Evolutionary conservation across 2,329 filamentous ascomycete genomes (phyloP).

Genomic region (Cordyceps cicadae): DNA sequence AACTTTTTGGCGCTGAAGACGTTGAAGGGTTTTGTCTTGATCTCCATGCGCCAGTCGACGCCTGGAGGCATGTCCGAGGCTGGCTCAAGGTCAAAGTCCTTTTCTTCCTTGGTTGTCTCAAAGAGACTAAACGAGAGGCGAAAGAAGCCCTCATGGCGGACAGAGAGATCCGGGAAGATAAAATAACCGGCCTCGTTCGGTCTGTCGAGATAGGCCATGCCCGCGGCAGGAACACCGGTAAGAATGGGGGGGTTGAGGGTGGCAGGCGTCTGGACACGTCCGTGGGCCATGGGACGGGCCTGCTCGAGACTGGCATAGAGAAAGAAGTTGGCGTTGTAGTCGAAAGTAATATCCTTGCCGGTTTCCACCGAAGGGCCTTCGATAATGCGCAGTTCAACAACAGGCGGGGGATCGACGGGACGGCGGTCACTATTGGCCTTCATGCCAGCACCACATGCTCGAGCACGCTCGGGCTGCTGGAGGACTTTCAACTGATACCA

Average conservation of each 20-base stretch:
- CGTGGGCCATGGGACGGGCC: slow-evolving; percentile 73
- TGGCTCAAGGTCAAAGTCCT: slow-evolving; percentile 59
- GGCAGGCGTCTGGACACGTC: slow-evolving; percentile 60
- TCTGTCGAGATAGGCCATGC: slow-evolving; percentile 91
- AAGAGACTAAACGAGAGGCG: slow-evolving; percentile 87
- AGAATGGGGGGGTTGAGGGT: slow-evolving; percentile 72
- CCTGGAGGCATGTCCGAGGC: slow-evolving; percentile 38
- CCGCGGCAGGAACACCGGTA: slow-evolving; percentile 88
- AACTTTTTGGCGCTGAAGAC: slow-evolving; percentile 99
- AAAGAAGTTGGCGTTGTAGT: slow-evolving; percentile 96
- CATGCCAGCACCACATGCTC: slow-evolving; percentile 89
- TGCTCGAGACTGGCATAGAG: slow-evolving; percentile 87
- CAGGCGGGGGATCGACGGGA: slow-evolving; percentile 87
- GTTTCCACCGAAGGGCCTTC: slow-evolving; percentile 57
- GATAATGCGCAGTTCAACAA: slow-evolving; percentile 82
- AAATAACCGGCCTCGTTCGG: slow-evolving; percentile 80
- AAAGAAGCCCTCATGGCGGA: slow-evolving; percentile 91
- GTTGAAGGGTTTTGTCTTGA: slow-evolving; percentile 77
- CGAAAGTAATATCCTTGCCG: slow-evolving; percentile 70
- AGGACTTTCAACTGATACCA: slow-evolving; percentile 79
- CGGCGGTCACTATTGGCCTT: slow-evolving; percentile 69
- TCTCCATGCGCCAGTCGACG: slow-evolving; percentile 80
- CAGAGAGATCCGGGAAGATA: slow-evolving; percentile 92
- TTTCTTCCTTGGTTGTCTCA: slow-evolving; percentile 80
- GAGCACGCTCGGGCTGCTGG: slow-evolving; percentile 87